Conservation (phyloP, 1,284 basidiomycete genomes). For the Ceratobasidium sp. region DNA sequence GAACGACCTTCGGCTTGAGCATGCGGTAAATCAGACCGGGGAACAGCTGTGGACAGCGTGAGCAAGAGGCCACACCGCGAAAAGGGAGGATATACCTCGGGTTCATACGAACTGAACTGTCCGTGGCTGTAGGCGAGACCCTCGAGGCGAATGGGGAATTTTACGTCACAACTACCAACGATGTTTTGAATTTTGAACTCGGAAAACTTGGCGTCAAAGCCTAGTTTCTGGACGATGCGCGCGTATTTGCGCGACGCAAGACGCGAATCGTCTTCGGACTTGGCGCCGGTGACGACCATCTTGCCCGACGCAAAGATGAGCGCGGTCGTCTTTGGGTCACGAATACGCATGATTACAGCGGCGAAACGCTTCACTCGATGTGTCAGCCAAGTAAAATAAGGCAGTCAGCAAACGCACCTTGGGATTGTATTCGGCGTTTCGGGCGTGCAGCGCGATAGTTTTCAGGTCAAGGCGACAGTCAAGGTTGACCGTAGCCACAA, state of each 20-base stretch:
- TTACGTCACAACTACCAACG: conserved; percentile 97
- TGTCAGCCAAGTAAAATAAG: conserved; percentile 56
- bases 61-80: not conserved
- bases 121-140: conserved; percentile 98
- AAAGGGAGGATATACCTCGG: conserved; percentile 77
- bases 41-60: conserved; percentile 74
- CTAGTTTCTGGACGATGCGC: conserved; percentile 98
- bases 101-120: conserved; percentile 97
- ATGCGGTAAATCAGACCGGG: conserved; percentile 99
- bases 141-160: conserved; percentile 98
- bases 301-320: conserved; percentile 99
- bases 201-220: conserved; percentile 99
- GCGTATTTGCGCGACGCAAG: conserved; percentile 99
- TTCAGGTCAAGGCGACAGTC: conserved; percentile 97
- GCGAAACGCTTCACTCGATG: conserved; percentile 91
- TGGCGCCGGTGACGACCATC: conserved; percentile 99
- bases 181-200: conserved; percentile 99
- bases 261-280: conserved; percentile 97
- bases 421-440: conserved; percentile 99
- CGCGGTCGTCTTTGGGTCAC: conserved; percentile 99
- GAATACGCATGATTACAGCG: conserved; percentile 99
- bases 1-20: conserved; percentile 99
- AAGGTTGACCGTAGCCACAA: conserved; percentile 98
- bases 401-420: conserved; percentile 78
- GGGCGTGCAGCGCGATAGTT: conserved; percentile 97